Evolutionary conservation across 2,329 filamentous ascomycete species (phyloP).

Genomic region (Neopestalotiopsis sp.): DNA sequence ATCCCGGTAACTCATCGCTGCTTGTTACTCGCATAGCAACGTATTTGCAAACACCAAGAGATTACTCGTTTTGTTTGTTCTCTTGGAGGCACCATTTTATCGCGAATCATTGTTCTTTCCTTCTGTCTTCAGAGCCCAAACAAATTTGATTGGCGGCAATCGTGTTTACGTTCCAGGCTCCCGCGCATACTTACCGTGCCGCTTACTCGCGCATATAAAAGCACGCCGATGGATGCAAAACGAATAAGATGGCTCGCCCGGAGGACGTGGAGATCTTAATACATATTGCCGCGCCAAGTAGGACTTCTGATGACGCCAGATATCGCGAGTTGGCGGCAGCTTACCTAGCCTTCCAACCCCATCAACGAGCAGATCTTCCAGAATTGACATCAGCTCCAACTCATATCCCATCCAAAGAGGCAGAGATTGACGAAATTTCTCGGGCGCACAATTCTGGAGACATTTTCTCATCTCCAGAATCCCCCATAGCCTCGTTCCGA

Average conservation of each 20-base stretch:
- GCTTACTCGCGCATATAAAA: background rate
- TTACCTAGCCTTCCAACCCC: conserved; percentile 52
- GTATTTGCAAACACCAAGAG: too few species aligned
- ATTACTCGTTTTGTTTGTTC: too few species aligned
- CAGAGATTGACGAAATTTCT: background rate
- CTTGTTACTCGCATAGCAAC: too few species aligned
- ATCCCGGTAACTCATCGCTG: too few species aligned
- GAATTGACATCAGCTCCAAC: background rate
- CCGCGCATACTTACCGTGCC: background rate
- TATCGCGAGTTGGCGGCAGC: conserved; percentile 56
- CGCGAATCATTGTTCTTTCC: background rate
- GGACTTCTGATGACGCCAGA: conserved; percentile 48
- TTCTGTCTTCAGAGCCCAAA: background rate
- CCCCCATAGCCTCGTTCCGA: conserved; percentile 46
- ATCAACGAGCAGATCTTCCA: background rate
- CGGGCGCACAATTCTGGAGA: conserved; percentile 11
- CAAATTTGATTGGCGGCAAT: background rate
- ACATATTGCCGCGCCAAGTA: conserved; percentile 58
- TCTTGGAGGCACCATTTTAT: background rate
- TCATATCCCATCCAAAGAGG: background rate
- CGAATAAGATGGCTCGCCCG: conserved; percentile 31
- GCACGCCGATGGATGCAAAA: background rate
- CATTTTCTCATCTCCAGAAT: conserved; percentile 25
- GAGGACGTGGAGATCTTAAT: conserved; percentile 57
- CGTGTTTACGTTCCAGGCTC: background rate